Evolutionary conservation across 2,329 filamentous ascomycete genomes (phyloP).

Genomic region (Penicillium polonicum): DNA sequence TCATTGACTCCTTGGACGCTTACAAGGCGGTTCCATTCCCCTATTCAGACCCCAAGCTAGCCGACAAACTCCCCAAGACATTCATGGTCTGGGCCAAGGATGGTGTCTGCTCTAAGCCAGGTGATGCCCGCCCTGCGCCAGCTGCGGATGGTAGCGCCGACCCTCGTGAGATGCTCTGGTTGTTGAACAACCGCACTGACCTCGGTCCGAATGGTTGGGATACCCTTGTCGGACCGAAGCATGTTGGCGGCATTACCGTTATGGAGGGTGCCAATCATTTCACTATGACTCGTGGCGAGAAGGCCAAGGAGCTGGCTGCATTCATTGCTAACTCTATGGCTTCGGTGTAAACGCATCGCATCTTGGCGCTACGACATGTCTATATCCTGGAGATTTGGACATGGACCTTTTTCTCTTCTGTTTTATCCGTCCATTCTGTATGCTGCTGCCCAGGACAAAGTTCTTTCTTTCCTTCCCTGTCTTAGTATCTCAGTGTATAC

Average conservation of each 20-base stretch:
- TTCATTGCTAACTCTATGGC: conserved; percentile 32
- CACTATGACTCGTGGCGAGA: conserved; percentile 33
- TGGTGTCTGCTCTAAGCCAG: conserved; percentile 47
- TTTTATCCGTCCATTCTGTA: neutral
- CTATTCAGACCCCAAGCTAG: conserved; percentile 27
- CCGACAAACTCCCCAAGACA: conserved; percentile 43
- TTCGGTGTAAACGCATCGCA: conserved; percentile 13
- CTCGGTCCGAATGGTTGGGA: conserved; percentile 51
- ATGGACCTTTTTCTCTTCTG: neutral
- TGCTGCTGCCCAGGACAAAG: neutral
- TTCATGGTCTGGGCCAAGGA: conserved; percentile 51
- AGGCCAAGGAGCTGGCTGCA: conserved; percentile 30
- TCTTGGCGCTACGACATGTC: neutral
- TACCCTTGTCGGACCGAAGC: conserved; percentile 41
- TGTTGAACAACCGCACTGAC: conserved; percentile 49
- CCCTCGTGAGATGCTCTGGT: conserved; percentile 50
- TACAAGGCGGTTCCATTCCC: conserved; percentile 42
- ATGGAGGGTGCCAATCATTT: conserved; percentile 39
- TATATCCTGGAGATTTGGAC: neutral
- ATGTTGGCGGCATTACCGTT: conserved; percentile 35
- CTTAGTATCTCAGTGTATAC: conserved; percentile 6
- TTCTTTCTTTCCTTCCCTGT: neutral
- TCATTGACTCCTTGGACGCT: conserved; percentile 48
- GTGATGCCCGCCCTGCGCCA: conserved; percentile 42
- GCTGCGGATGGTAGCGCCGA: conserved; percentile 42